phyloP scores from a whole-genome alignment of 202 grass and related monocot genomes.

The Panicum hallii region DNA sequence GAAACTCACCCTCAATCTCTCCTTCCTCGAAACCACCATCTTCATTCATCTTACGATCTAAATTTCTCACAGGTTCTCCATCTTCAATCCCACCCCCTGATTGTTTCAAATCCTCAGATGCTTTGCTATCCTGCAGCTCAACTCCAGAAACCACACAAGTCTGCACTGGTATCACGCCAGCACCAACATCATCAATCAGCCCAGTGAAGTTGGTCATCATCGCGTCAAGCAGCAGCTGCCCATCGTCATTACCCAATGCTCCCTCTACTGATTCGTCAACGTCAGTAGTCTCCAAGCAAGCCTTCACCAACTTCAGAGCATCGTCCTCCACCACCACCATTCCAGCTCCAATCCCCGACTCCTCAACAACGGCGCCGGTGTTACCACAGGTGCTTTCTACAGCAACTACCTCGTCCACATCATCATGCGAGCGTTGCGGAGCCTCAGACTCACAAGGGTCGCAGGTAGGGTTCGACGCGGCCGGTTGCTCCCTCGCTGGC shows the following conservation, averaged over 20 bases:
- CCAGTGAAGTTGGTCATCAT: constrained; percentile 64
- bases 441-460: neutral
- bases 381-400: constrained; percentile 12
- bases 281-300: constrained; percentile 45
- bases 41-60: constrained; percentile 24
- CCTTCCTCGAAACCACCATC: constrained; percentile 74
- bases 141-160: constrained; percentile 15
- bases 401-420: neutral
- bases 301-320: constrained; percentile 41
- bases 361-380: neutral
- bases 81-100: constrained; percentile 29
- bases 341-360: constrained; percentile 20
- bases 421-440: neutral
- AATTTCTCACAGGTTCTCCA: constrained; percentile 8
- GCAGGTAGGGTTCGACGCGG: constrained; percentile 33
- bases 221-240: constrained; percentile 43
- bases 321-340: constrained; percentile 35
- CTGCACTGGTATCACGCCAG: neutral
- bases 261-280: constrained; percentile 32
- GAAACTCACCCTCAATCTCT: constrained; percentile 78
- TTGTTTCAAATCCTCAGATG: constrained; percentile 37
- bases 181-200: constrained; percentile 53
- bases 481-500: neutral
- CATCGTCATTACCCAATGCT: constrained; percentile 27
- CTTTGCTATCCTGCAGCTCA: constrained; percentile 17